Evolutionary conservation across 2,329 filamentous ascomycete species (phyloP), one percentile per base, ranked within the genome.

Genomic region (Beauveria australis): DNA sequence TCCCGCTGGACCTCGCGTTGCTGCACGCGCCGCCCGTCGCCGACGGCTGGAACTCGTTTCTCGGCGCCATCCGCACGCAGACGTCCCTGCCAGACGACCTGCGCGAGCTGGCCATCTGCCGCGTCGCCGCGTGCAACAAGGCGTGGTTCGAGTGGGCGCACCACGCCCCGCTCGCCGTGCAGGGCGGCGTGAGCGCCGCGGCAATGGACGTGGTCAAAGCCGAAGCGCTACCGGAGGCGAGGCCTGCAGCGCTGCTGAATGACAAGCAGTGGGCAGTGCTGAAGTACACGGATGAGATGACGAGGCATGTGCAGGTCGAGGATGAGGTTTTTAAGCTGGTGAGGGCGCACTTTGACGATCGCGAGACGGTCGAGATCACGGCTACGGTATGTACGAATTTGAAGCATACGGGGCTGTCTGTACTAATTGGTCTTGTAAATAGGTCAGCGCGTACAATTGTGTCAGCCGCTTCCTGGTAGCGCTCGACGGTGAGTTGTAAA

Each of bases 131-230:
- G 18, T 81, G 91, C 67, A 96, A 95, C 74, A 74, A 81, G 19
- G 91, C 91, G 1, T 91, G 88, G 85, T 95, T 92, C 73, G 91
- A 96, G 73, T 95, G 89, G 91, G 82, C 77, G 41, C 84, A 90
- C 59, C 91, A 96, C 70, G 86, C 86, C 18, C 90, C 90, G 1
- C 78, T 93, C 16, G 81, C 81, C 5, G 76, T 78, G 9, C 75
- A 75, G 22, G 86, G 80, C 0, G 86, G 86, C 5, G 79, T 90
- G 5, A 73, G 75, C 19, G 73, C 79, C 37, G 78, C 75, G 18
- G 80, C 76, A 8, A 73, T 87, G 66, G 75, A 76, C 60, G 66
- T 74, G 5, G 73, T 81, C 41, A 77, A 75, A 72, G 63, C 64
- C 28, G 68, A 73, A 22, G 68, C 59, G 0, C 63, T 72, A 3